Evolutionary conservation across 2,329 filamentous ascomycete species (phyloP), one percentile per base, ranked within the genome.

Genomic region (Colletotrichum paranaense): DNA sequence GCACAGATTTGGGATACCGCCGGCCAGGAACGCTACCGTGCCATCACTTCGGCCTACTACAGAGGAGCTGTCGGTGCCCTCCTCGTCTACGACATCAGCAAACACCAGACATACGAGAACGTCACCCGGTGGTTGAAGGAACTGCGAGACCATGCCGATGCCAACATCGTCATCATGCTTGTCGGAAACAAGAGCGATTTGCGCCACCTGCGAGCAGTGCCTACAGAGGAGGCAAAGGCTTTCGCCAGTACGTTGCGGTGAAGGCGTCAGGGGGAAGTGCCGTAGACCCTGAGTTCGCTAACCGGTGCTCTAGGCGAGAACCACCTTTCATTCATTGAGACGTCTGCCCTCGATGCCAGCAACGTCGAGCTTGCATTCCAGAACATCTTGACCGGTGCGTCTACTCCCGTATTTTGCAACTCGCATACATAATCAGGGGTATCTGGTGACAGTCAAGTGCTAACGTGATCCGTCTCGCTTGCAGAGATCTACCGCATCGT

Each of bases 181-280:
- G 97, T 99, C 46, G 97, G 97, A 77, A 98, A 99, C 92, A 99
- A 99, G 93, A 98, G 95, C 85, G 97, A 99, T 97, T 93, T 98
- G 93, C 94, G 95, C 86, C 97, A 99, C 87, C 89, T 99, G 81
- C 92, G 97, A 83, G 97, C 97, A 77, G 97, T 99, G 78, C 95
- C 97, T 64, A 99, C 97, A 74, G 97, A 99, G 82, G 96, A 98
- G 86, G 97, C 96, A 79, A 99, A 98, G 87, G 90, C 94, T 76
- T 99, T 99, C 91, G 97, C 97, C 70, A 98, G 96, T 97, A 86
- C 76, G 90, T 68, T 67, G 64, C 65, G 58, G 75, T 77, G 62
- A 78, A 74, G 24, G 24, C 53, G 49, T 24, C 62, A 42, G 65
- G 32, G 58, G 38, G 8, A 19, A 60, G 60, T 55, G 59, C 19